Base-by-base conservation (phyloP, 176 grass and related monocot genomes). In the Bolboschoenus planiculmis region DNA sequence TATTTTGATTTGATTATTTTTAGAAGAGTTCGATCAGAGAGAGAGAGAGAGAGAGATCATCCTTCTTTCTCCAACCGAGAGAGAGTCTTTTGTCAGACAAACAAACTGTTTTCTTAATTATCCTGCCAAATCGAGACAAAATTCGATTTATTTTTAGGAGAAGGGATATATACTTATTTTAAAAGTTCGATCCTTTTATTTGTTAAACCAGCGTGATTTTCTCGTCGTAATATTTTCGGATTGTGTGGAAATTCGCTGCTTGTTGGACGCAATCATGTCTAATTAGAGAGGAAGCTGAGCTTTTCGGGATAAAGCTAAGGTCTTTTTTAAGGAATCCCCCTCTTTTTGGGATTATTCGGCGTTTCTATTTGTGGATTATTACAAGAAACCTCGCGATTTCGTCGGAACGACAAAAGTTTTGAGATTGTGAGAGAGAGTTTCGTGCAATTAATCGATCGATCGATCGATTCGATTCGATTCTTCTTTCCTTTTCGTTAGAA, bases 161-260 rank as follows among this genome's bases (percentile, higher is more conserved):
- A 78, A 56, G 65, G 65, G 33, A 42, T 13, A 43, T 39, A 39
- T 60, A 48, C 14, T 37, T 70, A 7, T 70, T 80, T 56, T n/a
- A 58, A 39, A 29, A 53, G 14, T 53, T 14, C 11, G 78, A 80
- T 56, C 55, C 33, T 80, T 53, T 39, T 10, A 31, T n/a, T 13
- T 40, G 55, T 80, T 80, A 24, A 30, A 78, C 34, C 21, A 59
- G 78, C 53, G 58, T 56, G 78, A 37, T 59, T 80, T 80, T 59
- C 30, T 56, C 78, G 14, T 39, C 54, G 14, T 56, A 26, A 53
- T 56, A n/a, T n/a, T n/a, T n/a, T n/a, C n/a, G n/a, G n/a, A n/a
- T n/a, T n/a, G n/a, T n/a, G n/a, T n/a, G n/a, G n/a, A n/a, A n/a
- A n/a, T n/a, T n/a, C n/a, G n/a, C n/a, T n/a, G n/a, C n/a, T n/a